phyloP scores from a whole-genome alignment of 306 rosid species.

The Vigna unguiculata region DNA sequence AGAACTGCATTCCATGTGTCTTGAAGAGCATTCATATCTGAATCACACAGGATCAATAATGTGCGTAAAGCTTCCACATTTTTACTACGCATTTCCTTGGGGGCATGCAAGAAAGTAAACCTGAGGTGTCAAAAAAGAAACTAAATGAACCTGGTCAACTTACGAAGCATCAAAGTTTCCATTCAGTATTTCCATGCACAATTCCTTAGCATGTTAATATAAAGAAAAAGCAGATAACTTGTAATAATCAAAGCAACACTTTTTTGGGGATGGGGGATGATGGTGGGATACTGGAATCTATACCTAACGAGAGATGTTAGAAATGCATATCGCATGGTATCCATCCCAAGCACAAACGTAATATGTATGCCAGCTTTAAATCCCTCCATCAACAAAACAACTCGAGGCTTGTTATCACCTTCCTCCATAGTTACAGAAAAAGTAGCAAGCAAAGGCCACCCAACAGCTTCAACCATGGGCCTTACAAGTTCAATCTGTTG shows the following conservation, averaged over 20 bases:
- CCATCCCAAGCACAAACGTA: slow-evolving; percentile 95
- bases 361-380: slow-evolving; percentile 97
- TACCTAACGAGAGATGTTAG: slow-evolving; percentile 97
- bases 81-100: slow-evolving; percentile 99
- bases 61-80: slow-evolving; percentile 95
- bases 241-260: slow-evolving; percentile 5
- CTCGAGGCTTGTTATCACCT: slow-evolving; percentile 94
- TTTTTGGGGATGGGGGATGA: neutral
- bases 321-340: slow-evolving; percentile 99
- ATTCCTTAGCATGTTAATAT: slow-evolving; percentile 38
- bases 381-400: slow-evolving; percentile 96
- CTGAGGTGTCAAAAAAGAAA: slow-evolving; percentile 63
- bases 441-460: slow-evolving; percentile 99
- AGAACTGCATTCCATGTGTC: slow-evolving; percentile 99
- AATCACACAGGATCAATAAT: slow-evolving; percentile 77
- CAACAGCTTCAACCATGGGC: slow-evolving; percentile 99
- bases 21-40: slow-evolving; percentile 84
- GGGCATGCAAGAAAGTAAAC: slow-evolving; percentile 98
- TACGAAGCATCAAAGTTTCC: slow-evolving; percentile 35
- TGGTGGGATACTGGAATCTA: slow-evolving; percentile 13
- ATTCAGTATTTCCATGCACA: slow-evolving; percentile 37
- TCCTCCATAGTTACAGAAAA: slow-evolving; percentile 99
- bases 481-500: slow-evolving; percentile 97
- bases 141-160: slow-evolving; percentile 40
- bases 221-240: slow-evolving; percentile 1